Evolutionary conservation across 2,329 filamentous ascomycete genomes (phyloP), one percentile per base, ranked within the genome.

Genomic region (Hansfordia pulvinata): DNA sequence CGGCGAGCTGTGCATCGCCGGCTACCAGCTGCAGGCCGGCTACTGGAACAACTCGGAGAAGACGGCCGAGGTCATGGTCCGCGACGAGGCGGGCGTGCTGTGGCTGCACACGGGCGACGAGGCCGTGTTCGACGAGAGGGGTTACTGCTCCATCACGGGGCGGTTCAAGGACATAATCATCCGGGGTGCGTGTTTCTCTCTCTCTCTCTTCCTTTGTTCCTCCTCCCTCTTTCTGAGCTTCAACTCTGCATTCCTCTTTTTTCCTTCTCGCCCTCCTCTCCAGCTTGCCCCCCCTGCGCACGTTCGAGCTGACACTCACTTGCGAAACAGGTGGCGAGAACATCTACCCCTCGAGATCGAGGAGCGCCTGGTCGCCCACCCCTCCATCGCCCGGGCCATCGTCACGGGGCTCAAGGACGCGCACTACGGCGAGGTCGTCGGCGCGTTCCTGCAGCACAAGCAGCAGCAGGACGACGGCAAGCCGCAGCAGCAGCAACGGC

Each of bases 121-220:
- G 35, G 65, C 82, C 18, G 60, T 76, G 6, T 70, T 75, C 30
- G 76, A 83, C 31, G 65, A 71, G 18, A 52, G 70, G 7, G 78
- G 76, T 0, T 81, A 80, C 43, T 82, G 76, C 37, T 63, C 59
- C 6, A 83, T 85, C 37, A 84, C 78, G 0, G 78, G 79, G 1
- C 60, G 78, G 12, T 81, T 82, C 53, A 84, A 84, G 53, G 79
- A 85, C 32, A 82, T 84, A 19, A 82, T 84, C 31, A 84, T 84
- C 33, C 60, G 78, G 40, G 78, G 73, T 62, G 40, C 28, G 54
- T 29, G 24, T 20, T 12, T 15, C 14, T 22, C 19, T 16, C 8
- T 14, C 17, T 10, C n/a, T n/a, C n/a, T n/a, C n/a, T n/a, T n/a
- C n/a, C n/a, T n/a, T n/a, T n/a, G n/a, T n/a, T n/a, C n/a, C n/a